Evolutionary conservation across 1,139 yeast species (phyloP), one percentile per base, ranked within the genome.

Genomic region (Sugiyamaella neomexicana): DNA sequence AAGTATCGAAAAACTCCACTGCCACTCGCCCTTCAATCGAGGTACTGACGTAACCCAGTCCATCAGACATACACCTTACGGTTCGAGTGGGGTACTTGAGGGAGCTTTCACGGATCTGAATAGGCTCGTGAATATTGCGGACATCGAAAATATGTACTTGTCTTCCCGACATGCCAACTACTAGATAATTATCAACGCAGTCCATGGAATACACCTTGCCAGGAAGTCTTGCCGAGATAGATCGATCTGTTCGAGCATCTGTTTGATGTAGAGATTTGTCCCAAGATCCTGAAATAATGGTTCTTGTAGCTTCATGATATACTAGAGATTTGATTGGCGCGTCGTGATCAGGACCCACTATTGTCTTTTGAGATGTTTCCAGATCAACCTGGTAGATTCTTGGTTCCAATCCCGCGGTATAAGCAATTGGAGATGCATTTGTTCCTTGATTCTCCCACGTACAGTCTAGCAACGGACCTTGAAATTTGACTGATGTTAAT

Each of bases 21-120:
- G 95, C 86, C 0, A 89, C 93, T 46, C 96, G 75, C 0, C 97
- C 97, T 63, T 90, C 97, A 12, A 89, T 78, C 2, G 96, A 85
- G n/a, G 91, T 77, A 40, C 86, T 79, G 0, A 88, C 90, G 67
- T 83, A 89, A 0, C 95, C 95, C 41, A 74, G 72, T 1, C 80
- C 80, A 20, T 71, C 71, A 0, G 89, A 88, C 60, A 83, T 77
- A 50, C 85, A 75, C 58, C 77, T 76, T 27, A 89, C 64, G 39
- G 81, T 81, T 48, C 84, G 75, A 1, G 89, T 82, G 67, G 88
- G 95, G 65, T 82, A 83, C 62, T 84, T 82, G 54, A 89, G 76
- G 0, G 96, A 91, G 50, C 87, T 80, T 57, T 86, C 89, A 44
- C 89, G 73, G 7, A 73, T 69, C 60, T 79, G 82, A 38, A 77